Evolutionary conservation across 2,329 filamentous ascomycete genomes (phyloP), one percentile per base, ranked within the genome.

Genomic region (Plenodomus lindquistii): DNA sequence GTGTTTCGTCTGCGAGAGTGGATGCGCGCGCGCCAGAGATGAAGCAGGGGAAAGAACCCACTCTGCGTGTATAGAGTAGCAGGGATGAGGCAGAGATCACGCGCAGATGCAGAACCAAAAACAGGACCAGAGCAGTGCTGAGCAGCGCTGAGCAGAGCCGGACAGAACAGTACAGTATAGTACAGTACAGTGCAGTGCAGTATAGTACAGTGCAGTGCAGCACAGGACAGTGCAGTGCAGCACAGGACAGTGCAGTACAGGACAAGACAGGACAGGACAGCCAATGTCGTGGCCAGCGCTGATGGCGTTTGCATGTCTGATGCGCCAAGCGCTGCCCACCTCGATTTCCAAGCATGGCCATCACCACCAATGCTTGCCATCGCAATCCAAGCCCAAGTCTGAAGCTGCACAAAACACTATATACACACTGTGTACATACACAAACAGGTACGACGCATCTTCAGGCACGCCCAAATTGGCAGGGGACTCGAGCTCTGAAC

Each of bases 1-100:
- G 50, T 40, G 51, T 54, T 54, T 54, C 51, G 51, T 43, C 43
- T 48, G 27, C 31, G 22, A 27, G 29, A 40, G 41, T 37, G 48
- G 20, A 42, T 18, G 42, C 34, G 35, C 35, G 34, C 15, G 22
- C 27, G 44, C 31, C 38, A 37, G 29, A 40, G 31, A 16, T 37
- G 48, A 46, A n/a, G 31, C 21, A 44, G 40, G 31, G 24, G 43
- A 43, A 42, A 46, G 37, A 31, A 31, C 15, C 27, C 27, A 31
- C 27, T n/a, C n/a, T n/a, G n/a, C n/a, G n/a, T n/a, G n/a, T n/a
- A n/a, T n/a, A 31, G 6, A 7, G 6, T 8, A 7, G 11, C 27
- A 4, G 27, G 27, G 36, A 38, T 11, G 16, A 20, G 41, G 34
- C 6, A 35, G 35, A 40, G 42, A 40, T 51, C 42, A 44, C 48